Evolutionary conservation across 2,329 filamentous ascomycete species (phyloP).

Genomic region (Aaosphaeria pasadenensis): DNA sequence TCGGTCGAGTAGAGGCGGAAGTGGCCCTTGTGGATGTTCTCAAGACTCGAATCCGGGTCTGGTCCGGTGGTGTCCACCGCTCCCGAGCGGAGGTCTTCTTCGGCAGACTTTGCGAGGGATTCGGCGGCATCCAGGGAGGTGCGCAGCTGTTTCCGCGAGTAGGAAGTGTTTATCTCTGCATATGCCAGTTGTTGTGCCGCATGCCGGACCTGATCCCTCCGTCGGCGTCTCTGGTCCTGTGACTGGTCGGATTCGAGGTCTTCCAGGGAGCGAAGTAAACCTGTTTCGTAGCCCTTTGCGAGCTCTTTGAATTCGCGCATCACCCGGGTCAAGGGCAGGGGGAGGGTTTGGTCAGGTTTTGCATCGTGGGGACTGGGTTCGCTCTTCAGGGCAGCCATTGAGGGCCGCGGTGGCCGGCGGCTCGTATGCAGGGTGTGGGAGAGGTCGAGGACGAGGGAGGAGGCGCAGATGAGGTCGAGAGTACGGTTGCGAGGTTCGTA

Average conservation of each 20-base stretch:
- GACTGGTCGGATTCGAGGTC: not conserved
- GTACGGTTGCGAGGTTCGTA: not conserved
- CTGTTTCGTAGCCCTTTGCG: slow-evolving; percentile 24
- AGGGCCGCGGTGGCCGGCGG: slow-evolving; percentile 2
- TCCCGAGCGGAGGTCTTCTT: slow-evolving; percentile 23
- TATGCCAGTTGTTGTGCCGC: slow-evolving; percentile 32
- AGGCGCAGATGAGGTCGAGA: not conserved
- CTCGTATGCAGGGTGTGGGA: not conserved
- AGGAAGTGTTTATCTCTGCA: slow-evolving; percentile 26
- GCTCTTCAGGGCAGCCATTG: slow-evolving; percentile 28
- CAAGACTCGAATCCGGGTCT: slow-evolving; percentile 10
- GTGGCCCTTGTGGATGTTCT: slow-evolving; percentile 30
- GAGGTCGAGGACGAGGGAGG: not conserved
- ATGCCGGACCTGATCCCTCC: slow-evolving; percentile 19
- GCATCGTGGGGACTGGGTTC: slow-evolving; percentile 17
- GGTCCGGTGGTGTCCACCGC: slow-evolving; percentile 1
- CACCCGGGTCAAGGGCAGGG: slow-evolving; percentile 18
- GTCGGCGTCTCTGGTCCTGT: slow-evolving; percentile 2
- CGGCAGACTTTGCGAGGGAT: slow-evolving; percentile 25
- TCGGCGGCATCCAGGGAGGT: slow-evolving; percentile 26
- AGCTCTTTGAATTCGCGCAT: slow-evolving; percentile 34
- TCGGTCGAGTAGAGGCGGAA: slow-evolving; percentile 35
- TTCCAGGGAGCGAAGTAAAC: slow-evolving; percentile 26
- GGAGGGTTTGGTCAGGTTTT: slow-evolving; percentile 11
- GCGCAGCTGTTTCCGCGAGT: slow-evolving; percentile 31